Base-by-base conservation (phyloP, 2,329 filamentous ascomycete species). In the Tolypocladium endophyticum region DNA sequence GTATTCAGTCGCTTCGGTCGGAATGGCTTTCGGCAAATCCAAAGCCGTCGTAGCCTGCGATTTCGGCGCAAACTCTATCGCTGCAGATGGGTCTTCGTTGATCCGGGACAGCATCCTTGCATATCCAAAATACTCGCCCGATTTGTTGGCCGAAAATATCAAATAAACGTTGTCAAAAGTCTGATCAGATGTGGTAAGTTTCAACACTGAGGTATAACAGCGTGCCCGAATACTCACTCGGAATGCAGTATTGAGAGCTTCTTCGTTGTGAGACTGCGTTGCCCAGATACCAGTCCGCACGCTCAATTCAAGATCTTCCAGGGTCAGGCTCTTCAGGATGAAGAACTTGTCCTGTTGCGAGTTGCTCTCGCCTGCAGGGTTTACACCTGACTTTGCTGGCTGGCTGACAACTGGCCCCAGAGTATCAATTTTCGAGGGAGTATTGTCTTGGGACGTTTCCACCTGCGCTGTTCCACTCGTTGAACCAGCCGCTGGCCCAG, bases 111-210 rank as follows among this genome's bases (percentile, higher is more conserved):
- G 78, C 93, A 97, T 97, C 43, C 89, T 86, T 25, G 92, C 93
- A 69, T 96, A 97, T 25, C 93, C 93, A 74, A 94, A 97, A 70
- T 97, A 97, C 73, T 97, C 93, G 16, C 93, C 93, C 0, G 93
- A 97, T 69, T 97, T 97, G 73, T 97, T 97, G 16, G 93, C 93
- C 1, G 93, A 97, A 72, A 97, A 97, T 18, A 97, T 85, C 36
- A 97, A 79, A 69, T 92, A 97, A 1, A 97, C 92, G 67, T 88
- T 90, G 58, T 95, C 90, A 18, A 87, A 84, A 12, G 80, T 78
- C 92, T 96, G 20, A 7, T 43, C 39, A 45, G 9, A n/a, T 18
- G 23, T 5, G 9, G 35, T 65, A 61, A 65, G 60, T 20, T n/a
- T 38, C 30, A 12, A 5, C 0, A 9, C n/a, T 25, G n/a, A 4